Conservation (phyloP, 2,329 filamentous ascomycete species). For the Botrytis hyacinthi region DNA sequence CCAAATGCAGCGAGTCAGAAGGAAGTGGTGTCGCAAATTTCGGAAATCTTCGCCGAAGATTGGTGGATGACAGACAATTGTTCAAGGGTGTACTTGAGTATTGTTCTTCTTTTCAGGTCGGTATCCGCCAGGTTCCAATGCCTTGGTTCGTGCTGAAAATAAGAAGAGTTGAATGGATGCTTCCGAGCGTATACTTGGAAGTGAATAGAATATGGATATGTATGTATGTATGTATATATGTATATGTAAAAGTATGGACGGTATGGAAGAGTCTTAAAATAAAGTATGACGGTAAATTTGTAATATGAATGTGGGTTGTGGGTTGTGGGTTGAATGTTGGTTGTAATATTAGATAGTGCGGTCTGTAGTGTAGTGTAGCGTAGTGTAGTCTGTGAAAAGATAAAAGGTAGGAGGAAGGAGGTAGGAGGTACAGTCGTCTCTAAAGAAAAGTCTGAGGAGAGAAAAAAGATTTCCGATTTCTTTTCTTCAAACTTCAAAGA, state of each 20-base stretch:
- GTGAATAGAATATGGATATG: background rate
- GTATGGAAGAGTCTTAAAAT: background rate
- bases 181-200: background rate
- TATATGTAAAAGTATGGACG: background rate
- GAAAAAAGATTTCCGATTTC: background rate
- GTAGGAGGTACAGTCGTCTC: background rate
- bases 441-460: background rate
- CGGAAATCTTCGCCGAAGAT: conserved; percentile 18
- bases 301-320: background rate
- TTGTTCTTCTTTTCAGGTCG: background rate
- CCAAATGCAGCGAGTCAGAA: conserved; percentile 16
- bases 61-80: conserved; percentile 6
- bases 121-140: conserved; percentile 4
- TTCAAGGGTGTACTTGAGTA: conserved; percentile 11
- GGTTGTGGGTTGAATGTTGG: background rate
- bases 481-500: conserved; percentile 13
- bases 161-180: background rate
- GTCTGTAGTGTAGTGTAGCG: background rate
- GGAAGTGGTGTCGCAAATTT: conserved; percentile 17
- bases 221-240: background rate
- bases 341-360: background rate
- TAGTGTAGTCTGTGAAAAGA: background rate
- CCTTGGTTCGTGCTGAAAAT: conserved; percentile 1
- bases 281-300: conserved; percentile 2
- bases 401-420: too few species aligned